A percentile compares a stretch with the other conserved stretches of the same genome.
These are phyloP conservation scores for Albophoma yamanashiensis DNA, from an alignment of 2,329 filamentous ascomycete species.

Conservation along the genomic window DNA sequence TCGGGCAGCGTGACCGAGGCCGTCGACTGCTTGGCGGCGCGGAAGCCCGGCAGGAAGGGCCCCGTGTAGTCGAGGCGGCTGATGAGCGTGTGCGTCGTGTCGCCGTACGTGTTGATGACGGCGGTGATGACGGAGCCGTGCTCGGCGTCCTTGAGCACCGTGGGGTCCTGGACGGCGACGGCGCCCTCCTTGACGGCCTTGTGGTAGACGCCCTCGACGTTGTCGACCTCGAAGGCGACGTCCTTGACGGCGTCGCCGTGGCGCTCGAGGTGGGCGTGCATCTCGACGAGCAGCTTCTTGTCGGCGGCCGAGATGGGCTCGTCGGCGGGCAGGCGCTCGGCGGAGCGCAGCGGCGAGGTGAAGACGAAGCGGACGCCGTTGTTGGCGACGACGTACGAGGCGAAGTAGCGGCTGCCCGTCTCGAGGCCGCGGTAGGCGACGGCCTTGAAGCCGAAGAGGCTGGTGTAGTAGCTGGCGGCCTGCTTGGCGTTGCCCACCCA, in stretches of 20 bases:
- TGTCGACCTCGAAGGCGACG: slow-evolving; percentile 89
- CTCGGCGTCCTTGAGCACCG: slow-evolving; percentile 41
- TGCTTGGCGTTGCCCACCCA: slow-evolving; percentile 97
- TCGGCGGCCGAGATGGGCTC: slow-evolving; percentile 56
- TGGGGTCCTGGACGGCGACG: slow-evolving; percentile 51
- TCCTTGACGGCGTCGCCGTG: slow-evolving; percentile 95
- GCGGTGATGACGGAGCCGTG: slow-evolving; percentile 61
- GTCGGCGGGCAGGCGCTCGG: slow-evolving; percentile 39
- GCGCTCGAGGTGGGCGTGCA: slow-evolving; percentile 71
- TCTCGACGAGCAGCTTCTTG: slow-evolving; percentile 54
- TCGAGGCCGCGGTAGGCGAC: slow-evolving; percentile 83
- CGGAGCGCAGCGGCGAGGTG: slow-evolving; percentile 66
- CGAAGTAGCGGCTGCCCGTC: slow-evolving; percentile 70
- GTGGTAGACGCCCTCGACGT: slow-evolving; percentile 68
- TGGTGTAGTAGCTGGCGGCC: slow-evolving; percentile 79
- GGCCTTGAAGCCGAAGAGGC: slow-evolving; percentile 73
- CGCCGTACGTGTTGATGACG: slow-evolving; percentile 83
- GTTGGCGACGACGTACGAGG: slow-evolving; percentile 77
- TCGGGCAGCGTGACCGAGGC: slow-evolving; percentile 41
- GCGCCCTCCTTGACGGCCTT: slow-evolving; percentile 59
- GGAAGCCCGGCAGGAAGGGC: slow-evolving; percentile 75
- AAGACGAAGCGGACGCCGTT: slow-evolving; percentile 71
- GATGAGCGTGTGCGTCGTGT: slow-evolving; percentile 90
- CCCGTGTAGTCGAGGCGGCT: slow-evolving; percentile 61
- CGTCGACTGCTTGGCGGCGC: slow-evolving; percentile 33